Conservation (phyloP, 176 grass and related monocot species). For the Paspalum vaginatum region DNA sequence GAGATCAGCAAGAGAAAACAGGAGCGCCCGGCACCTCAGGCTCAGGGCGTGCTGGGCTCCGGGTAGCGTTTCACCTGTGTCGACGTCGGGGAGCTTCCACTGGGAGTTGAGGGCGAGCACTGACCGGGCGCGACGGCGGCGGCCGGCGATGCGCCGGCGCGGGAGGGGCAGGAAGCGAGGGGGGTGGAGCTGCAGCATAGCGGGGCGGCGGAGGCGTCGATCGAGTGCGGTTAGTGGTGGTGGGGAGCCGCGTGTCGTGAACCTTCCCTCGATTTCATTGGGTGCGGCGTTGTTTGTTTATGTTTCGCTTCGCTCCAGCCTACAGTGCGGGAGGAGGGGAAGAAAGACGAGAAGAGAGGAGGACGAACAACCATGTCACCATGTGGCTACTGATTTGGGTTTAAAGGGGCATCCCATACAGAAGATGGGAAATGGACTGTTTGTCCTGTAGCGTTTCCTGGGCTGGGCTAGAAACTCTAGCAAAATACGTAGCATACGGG, state of each 20-base stretch:
- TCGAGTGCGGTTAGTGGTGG: neutral
- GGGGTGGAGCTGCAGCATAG: constrained; percentile 55
- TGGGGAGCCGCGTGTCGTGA: constrained; percentile 7
- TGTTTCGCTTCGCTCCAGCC: neutral
- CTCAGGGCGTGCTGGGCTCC: neutral
- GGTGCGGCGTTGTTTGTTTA: neutral
- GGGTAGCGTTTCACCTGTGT: constrained; percentile 43
- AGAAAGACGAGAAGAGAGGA: neutral
- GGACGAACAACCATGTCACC: neutral
- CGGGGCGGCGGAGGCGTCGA: constrained; percentile 25
- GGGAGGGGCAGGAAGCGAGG: constrained; percentile 45
- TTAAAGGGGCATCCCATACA: neutral
- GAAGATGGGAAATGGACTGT: neutral
- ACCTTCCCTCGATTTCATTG: constrained; percentile 38
- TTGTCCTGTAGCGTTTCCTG: neutral
- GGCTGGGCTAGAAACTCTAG: neutral
- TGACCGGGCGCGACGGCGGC: constrained; percentile 30
- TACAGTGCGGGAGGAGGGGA: neutral
- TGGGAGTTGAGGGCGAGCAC: constrained; percentile 46
- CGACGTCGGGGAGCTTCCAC: constrained; percentile 63
- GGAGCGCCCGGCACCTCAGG: neutral
- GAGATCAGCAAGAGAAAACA: constrained; percentile 3
- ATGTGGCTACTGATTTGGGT: constrained; percentile 19
- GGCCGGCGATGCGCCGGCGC: constrained; percentile 34
- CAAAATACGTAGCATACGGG: neutral